These are phyloP conservation scores for Kodamaea nitidulidarum DNA, from an alignment of 805 yeast genomes.

Conservation along the genomic window DNA sequence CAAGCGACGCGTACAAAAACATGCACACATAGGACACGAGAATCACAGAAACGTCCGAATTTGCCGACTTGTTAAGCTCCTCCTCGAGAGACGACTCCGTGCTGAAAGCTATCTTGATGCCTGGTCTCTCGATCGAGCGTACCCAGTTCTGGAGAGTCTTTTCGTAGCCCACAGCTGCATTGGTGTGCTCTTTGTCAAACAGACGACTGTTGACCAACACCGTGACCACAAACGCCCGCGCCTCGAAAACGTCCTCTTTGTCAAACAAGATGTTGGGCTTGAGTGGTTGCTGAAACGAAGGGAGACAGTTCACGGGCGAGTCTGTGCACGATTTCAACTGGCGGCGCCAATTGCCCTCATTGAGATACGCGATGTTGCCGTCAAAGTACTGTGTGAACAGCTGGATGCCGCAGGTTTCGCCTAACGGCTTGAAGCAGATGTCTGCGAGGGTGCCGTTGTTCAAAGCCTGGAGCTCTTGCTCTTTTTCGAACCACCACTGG, in stretches of 20 bases:
- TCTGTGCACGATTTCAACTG: constrained; percentile 58
- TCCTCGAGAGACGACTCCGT: constrained; percentile 82
- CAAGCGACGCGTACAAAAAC: constrained; percentile 84
- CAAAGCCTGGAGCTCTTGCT: constrained; percentile 42
- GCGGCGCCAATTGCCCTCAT: constrained; percentile 52
- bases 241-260: constrained; percentile 47
- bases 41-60: constrained; percentile 70
- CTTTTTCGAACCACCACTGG: constrained; percentile 88
- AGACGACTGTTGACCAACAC: constrained; percentile 56
- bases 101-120: constrained; percentile 64
- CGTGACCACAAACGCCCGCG: constrained; percentile 76
- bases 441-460: constrained; percentile 45
- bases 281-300: constrained; percentile 87
- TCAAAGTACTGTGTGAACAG: constrained; percentile 85
- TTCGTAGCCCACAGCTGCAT: constrained; percentile 62
- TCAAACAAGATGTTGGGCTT: constrained; percentile 63
- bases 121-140: constrained; percentile 24
- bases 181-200: constrained; percentile 38
- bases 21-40: constrained; percentile 73
- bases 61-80: constrained; percentile 78
- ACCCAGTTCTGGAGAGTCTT: constrained; percentile 44
- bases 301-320: constrained; percentile 86
- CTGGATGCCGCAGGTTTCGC: constrained; percentile 75
- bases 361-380: constrained; percentile 51
- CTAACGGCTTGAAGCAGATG: constrained; percentile 80